A percentile compares a stretch with the other conserved stretches of the same genome.
Evolutionary conservation across 1,284 basidiomycete genomes (phyloP).

Genomic region (Ustilago nuda): DNA sequence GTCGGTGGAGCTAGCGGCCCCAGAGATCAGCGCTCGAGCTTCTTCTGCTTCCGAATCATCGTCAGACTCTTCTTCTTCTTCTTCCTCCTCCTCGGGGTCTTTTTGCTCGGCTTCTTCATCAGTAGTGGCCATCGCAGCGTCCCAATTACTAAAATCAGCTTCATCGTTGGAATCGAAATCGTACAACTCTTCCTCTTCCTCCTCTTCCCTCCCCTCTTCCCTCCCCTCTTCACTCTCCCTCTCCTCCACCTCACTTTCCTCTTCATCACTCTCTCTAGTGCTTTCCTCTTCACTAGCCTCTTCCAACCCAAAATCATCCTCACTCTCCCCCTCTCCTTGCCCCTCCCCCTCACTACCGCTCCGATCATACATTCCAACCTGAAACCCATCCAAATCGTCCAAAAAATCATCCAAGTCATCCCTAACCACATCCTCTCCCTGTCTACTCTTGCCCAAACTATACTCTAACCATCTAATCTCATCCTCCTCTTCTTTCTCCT

Average conservation of each 20-base stretch:
- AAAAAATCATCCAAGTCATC: constrained; percentile 61
- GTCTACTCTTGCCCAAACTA: constrained; percentile 47
- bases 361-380: constrained; percentile 52
- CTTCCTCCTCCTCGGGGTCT: constrained; percentile 16
- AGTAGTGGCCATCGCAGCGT: constrained; percentile 53
- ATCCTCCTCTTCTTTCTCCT: constrained; percentile 66
- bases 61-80: constrained; percentile 6
- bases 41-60: constrained; percentile 41
- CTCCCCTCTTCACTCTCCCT: constrained; percentile 2
- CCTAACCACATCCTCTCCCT: constrained; percentile 36
- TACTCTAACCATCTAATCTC: constrained; percentile 68
- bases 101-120: constrained; percentile 36
- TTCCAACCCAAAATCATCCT: constrained; percentile 25
- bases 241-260: constrained; percentile 11
- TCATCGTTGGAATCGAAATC: constrained; percentile 51
- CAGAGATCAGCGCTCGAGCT: constrained; percentile 29
- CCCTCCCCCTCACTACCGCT: constrained; percentile 13
- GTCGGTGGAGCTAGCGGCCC: neutral
- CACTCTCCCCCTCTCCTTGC: constrained; percentile 15
- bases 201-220: constrained; percentile 15
- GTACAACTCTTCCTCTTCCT: constrained; percentile 25
- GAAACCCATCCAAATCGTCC: constrained; percentile 59
- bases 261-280: constrained; percentile 22
- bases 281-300: constrained; percentile 15
- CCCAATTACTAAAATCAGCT: constrained; percentile 51